Evolutionary conservation across 176 grass and related monocot species (phyloP).

Genomic region (Eleusine coracana): DNA sequence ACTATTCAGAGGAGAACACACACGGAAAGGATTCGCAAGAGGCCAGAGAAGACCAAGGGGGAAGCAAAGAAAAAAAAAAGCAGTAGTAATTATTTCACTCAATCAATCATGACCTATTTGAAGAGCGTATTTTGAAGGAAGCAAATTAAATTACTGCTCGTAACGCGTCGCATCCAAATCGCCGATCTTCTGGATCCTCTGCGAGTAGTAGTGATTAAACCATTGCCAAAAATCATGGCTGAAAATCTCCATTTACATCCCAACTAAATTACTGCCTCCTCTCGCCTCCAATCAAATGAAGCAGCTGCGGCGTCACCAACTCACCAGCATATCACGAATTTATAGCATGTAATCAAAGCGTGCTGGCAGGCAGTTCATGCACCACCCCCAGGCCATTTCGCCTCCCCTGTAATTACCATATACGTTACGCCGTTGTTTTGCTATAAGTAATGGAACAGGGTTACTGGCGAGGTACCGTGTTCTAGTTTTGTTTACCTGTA

Average conservation of each 20-base stretch:
- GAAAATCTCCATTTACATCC: not conserved
- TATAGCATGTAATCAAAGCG: not conserved
- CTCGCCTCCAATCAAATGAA: not conserved
- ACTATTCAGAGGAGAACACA: no score
- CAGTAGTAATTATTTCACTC: not conserved
- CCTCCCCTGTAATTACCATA: constrained; percentile 13
- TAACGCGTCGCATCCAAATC: not conserved
- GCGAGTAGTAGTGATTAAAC: not conserved
- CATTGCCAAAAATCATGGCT: not conserved
- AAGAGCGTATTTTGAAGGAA: not conserved
- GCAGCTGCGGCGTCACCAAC: not conserved
- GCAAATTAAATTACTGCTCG: not conserved
- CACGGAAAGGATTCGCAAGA: not conserved
- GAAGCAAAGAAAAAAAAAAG: not conserved
- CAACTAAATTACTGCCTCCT: not conserved
- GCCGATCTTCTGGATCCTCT: not conserved
- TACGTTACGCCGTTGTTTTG: constrained; percentile 13
- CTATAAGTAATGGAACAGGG: constrained; percentile 9
- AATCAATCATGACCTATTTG: not conserved
- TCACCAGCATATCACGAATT: not conserved
- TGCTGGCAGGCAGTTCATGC: not conserved
- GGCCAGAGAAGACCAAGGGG: not conserved
- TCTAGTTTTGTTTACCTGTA: not conserved
- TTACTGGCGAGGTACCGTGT: not conserved
- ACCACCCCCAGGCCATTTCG: not conserved